phyloP scores from a whole-genome alignment of 805 yeast species.

The Kazachstania africana region DNA sequence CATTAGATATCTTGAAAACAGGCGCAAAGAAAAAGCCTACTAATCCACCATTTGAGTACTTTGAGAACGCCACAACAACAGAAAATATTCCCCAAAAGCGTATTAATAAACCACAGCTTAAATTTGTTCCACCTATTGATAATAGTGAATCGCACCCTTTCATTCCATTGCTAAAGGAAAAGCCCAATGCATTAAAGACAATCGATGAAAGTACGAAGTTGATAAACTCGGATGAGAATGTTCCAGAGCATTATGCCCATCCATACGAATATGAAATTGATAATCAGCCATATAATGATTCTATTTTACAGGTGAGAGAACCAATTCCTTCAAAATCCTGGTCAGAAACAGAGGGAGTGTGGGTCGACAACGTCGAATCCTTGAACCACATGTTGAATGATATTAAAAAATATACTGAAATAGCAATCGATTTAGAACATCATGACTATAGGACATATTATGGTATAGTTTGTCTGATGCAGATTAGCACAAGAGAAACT shows the following conservation, averaged over 20 bases:
- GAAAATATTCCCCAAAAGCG: constrained; percentile 18
- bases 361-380: constrained; percentile 54
- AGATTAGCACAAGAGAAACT: constrained; percentile 65
- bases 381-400: constrained; percentile 44
- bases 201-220: constrained; percentile 40
- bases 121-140: constrained; percentile 48
- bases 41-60: constrained; percentile 29
- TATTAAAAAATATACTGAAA: constrained; percentile 40
- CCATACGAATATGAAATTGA: constrained; percentile 75
- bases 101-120: constrained; percentile 56
- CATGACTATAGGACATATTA: constrained; percentile 85
- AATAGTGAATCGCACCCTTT: constrained; percentile 65
- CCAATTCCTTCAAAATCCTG: constrained; percentile 52
- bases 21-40: constrained; percentile 11
- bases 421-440: constrained; percentile 94
- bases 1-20: constrained; percentile 37
- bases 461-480: constrained; percentile 90
- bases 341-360: constrained; percentile 49
- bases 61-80: constrained; percentile 33
- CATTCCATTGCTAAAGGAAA: constrained; percentile 54
- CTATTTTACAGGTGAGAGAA: constrained; percentile 34
- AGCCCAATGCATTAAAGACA: constrained; percentile 58
- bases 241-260: constrained; percentile 55
- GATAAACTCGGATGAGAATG: constrained; percentile 28
- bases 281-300: constrained; percentile 53